Evolutionary conservation across 129 eudicot genomes (phyloP).

Genomic region (Lonicera japonica): DNA sequence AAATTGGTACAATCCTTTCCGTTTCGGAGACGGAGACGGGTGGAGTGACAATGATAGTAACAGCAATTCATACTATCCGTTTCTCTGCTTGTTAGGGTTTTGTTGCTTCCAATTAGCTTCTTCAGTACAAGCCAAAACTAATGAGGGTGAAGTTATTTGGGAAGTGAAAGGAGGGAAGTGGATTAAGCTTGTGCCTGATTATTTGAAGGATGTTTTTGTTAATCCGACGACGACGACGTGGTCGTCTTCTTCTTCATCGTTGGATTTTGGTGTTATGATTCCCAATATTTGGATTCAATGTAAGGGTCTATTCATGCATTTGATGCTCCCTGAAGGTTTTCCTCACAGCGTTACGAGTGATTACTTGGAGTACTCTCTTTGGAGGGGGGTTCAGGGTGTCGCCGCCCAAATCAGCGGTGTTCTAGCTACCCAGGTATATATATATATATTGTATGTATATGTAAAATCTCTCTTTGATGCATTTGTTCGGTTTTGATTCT

Average conservation of each 20-base stretch:
- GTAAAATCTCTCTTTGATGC: background rate
- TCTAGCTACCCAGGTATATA: constrained; percentile 88
- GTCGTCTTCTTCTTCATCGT: constrained; percentile 6
- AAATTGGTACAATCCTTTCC: constrained; percentile 13
- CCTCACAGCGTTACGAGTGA: constrained; percentile 91
- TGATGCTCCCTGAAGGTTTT: constrained; percentile 93
- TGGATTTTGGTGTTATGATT: constrained; percentile 19
- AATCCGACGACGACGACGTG: constrained; percentile 25
- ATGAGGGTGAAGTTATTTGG: constrained; percentile 36
- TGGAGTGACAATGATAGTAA: constrained; percentile 15
- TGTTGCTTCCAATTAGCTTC: constrained; percentile 11
- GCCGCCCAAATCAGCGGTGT: constrained; percentile 94
- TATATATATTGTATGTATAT: background rate
- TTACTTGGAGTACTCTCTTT: constrained; percentile 86
- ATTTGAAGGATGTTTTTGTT: constrained; percentile 53
- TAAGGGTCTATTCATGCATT: constrained; percentile 41
- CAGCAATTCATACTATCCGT: constrained; percentile 5
- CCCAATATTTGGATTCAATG: constrained; percentile 46
- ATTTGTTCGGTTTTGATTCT: background rate
- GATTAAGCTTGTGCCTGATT: constrained; percentile 53
- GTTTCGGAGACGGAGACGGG: constrained; percentile 26
- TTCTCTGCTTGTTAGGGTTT: constrained; percentile 3
- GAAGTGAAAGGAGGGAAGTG: constrained; percentile 68
- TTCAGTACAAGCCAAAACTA: constrained; percentile 36
- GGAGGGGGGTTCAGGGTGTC: constrained; percentile 96